These are phyloP conservation scores for Akebia trifoliata DNA, from an alignment of 164 flowering plant genomes.

Conservation along the genomic window DNA sequence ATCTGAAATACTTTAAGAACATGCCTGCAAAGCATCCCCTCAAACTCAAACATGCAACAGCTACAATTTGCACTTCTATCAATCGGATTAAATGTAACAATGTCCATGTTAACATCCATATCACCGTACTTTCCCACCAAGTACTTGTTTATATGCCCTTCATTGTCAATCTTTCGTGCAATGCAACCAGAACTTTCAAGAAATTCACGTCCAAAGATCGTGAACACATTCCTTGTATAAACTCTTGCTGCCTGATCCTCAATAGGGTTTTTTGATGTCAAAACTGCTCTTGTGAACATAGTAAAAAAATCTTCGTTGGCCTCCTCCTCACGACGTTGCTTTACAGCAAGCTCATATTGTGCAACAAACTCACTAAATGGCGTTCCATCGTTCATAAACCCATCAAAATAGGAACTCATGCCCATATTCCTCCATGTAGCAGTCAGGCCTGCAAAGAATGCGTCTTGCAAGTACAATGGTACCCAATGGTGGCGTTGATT, in stretches of 20 bases:
- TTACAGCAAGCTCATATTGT: conserved; percentile 25
- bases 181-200: conserved; percentile 16
- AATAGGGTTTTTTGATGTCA: conserved; percentile 16
- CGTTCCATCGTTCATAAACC: conserved; percentile 6
- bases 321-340: conserved; percentile 14
- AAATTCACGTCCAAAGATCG: conserved; percentile 15
- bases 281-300: conserved; percentile 12
- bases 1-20: conserved; percentile 22
- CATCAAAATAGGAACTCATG: conserved; percentile 10
- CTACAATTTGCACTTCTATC: conserved; percentile 20
- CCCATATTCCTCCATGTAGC: background rate
- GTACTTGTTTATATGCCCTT: conserved; percentile 10
- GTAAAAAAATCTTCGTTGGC: conserved; percentile 18
- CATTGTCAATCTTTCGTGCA: conserved; percentile 9
- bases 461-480: conserved; percentile 2
- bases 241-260: conserved; percentile 23
- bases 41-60: conserved; percentile 24
- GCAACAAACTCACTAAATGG: conserved; percentile 7
- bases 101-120: conserved; percentile 12
- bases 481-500: conserved; percentile 7
- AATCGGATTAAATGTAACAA: conserved; percentile 8
- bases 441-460: conserved; percentile 8
- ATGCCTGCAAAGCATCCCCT: conserved; percentile 23
- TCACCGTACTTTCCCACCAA: conserved; percentile 18
- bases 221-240: conserved; percentile 18